Evolutionary conservation across 2,329 filamentous ascomycete genomes (phyloP), one percentile per base, ranked within the genome.

Genomic region (Plectosphaerella sp.): DNA sequence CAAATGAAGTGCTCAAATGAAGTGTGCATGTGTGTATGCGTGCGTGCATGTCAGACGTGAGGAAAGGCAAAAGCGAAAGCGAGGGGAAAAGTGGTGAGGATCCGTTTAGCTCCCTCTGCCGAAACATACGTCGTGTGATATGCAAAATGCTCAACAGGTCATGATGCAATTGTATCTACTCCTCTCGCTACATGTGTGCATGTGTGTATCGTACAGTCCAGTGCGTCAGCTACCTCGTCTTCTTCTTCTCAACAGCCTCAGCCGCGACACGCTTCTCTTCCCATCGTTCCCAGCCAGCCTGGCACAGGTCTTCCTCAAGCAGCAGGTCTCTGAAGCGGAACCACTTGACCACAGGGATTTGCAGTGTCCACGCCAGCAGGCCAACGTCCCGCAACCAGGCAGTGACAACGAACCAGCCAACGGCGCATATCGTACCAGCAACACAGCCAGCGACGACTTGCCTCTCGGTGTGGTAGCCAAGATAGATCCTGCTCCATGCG

Each of bases 211-310:
- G 28, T 33, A 33, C 28, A 33, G 28, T 3, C 8, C 8, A 33
- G 28, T 12, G 37, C 51, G 45, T 50, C 35, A 18, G 11, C 35
- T 47, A 20, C 25, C 47, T 45, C 14, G 45, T 25, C 24, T 66
- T 71, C 52, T 64, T 70, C 39, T 62, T 65, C 57, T 66, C 72
- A 28, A 61, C 61, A 52, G 64, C 62, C 50, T 59, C 55, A 15
- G 60, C 64, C 24, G 68, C 69, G 39, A 61, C 62, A 59, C 73
- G 74, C 59, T 63, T 71, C 47, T 76, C 74, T 68, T 93, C 86
- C 91, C 92, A 97, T 66, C 89, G 87, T 71, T 92, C 89, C 93
- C 93, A 99, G 2, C 94, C 94, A 42, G 91, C 87, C 72, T 96
- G 91, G 35, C 87, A 87, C 60, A 96, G 71, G 69, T 97, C 93